These are phyloP conservation scores for Medicago ruthenica DNA, from an alignment of 306 rosid genomes.

Conservation along the genomic window DNA sequence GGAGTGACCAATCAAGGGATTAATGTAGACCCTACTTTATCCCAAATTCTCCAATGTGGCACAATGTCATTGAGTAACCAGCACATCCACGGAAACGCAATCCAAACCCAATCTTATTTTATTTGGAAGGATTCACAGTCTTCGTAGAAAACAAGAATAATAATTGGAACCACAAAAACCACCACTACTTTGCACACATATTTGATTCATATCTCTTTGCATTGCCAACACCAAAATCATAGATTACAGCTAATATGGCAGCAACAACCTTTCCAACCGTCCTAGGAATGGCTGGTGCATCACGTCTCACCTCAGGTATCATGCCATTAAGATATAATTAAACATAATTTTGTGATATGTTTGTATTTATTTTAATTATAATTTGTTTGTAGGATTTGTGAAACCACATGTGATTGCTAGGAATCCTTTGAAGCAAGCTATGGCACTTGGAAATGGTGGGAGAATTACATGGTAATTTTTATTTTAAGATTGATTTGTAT, in stretches of 20 bases:
- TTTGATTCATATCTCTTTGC: neutral
- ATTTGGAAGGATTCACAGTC: neutral
- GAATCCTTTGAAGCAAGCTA: conserved; percentile 64
- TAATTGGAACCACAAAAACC: conserved; percentile 14
- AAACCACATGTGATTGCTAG: conserved; percentile 53
- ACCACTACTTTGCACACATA: conserved; percentile 25
- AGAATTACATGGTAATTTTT: conserved; percentile 70
- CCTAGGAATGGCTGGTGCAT: conserved; percentile 59
- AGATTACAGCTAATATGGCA: conserved; percentile 53
- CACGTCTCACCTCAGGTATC: conserved; percentile 53
- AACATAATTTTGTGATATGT: neutral
- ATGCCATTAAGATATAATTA: neutral
- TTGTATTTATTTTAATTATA: neutral
- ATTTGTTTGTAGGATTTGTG: conserved; percentile 60
- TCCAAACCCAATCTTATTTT: conserved; percentile 47
- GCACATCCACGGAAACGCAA: conserved; percentile 54
- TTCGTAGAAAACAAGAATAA: conserved; percentile 14
- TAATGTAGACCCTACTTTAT: conserved; percentile 68
- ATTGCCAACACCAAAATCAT: neutral
- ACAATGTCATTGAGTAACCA: conserved; percentile 55
- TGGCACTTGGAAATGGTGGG: conserved; percentile 65
- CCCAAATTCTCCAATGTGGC: conserved; percentile 61
- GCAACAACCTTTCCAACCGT: conserved; percentile 68
- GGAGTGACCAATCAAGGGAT: conserved; percentile 20
- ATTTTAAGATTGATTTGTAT: neutral